These are phyloP conservation scores for Suillus subluteus DNA, from an alignment of 768 basidiomycete genomes.

Conservation along the genomic window DNA sequence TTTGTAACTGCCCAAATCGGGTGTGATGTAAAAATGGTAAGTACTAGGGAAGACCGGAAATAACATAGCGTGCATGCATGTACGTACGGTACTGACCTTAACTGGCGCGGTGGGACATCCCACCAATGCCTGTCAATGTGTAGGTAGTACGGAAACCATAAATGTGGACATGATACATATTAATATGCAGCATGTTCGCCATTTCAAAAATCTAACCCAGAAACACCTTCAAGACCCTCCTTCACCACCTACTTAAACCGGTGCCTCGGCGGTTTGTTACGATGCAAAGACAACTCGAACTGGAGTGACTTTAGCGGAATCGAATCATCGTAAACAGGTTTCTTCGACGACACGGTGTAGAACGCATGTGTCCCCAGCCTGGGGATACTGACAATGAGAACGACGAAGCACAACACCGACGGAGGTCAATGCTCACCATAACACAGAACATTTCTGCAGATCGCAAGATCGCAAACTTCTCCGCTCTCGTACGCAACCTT, in stretches of 20 bases:
- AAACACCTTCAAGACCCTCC: conserved; percentile 43
- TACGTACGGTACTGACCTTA: neutral
- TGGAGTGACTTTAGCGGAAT: conserved; percentile 50
- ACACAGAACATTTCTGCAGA: conserved; percentile 49
- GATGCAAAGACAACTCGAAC: conserved; percentile 44
- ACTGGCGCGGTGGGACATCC: neutral
- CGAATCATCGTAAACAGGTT: conserved; percentile 48
- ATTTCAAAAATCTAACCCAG: conserved; percentile 22
- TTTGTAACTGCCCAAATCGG: no score
- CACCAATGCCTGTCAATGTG: neutral
- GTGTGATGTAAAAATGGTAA: no score
- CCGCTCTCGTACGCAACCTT: conserved; percentile 42
- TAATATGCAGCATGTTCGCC: neutral
- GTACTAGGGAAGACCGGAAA: neutral
- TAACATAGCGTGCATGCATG: neutral
- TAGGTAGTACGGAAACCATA: neutral
- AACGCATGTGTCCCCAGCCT: conserved; percentile 89
- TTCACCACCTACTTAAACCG: conserved; percentile 49
- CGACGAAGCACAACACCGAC: no score
- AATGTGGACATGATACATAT: no score
- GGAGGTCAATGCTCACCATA: conserved; percentile 54
- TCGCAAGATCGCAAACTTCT: conserved; percentile 45
- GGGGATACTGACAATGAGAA: conserved; percentile 11
- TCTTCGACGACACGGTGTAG: conserved; percentile 59
- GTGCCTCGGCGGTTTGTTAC: conserved; percentile 41